phyloP scores from a whole-genome alignment of 2,329 filamentous ascomycete genomes.

The Akanthomyces lecanii region DNA sequence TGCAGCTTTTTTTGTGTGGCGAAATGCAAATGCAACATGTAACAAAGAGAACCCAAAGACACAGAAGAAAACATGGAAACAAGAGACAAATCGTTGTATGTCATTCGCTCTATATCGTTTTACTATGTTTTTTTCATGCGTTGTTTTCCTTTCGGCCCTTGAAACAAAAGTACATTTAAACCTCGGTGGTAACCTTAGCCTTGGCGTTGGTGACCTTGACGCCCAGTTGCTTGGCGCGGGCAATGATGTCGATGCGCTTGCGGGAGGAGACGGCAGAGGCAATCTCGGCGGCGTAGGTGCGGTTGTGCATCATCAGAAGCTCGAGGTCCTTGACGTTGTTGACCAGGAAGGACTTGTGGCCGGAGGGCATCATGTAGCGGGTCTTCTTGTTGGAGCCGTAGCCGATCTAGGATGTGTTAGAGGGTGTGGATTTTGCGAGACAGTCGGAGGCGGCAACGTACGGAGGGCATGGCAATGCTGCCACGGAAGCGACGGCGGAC shows the following conservation, averaged over 20 bases:
- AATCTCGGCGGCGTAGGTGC: conserved; percentile 98
- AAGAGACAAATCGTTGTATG: conserved; percentile 1
- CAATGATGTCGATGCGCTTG: conserved; percentile 97
- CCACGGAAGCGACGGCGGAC: conserved; percentile 97
- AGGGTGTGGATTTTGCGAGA: neutral
- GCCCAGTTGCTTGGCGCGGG: conserved; percentile 94
- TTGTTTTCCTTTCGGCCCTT: neutral
- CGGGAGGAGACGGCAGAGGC: conserved; percentile 95
- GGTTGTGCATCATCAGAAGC: conserved; percentile 99
- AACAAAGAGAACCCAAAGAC: neutral
- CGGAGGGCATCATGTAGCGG: conserved; percentile 95
- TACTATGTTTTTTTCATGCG: conserved; percentile 14
- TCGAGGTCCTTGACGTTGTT: conserved; percentile 95
- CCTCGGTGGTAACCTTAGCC: conserved; percentile 97
- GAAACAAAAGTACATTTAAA: conserved; percentile 44
- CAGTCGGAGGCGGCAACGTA: conserved; percentile 35
- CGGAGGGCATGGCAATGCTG: conserved; percentile 80
- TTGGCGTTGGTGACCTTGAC: conserved; percentile 99
- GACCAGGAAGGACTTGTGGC: conserved; percentile 99
- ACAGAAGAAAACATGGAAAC: neutral
- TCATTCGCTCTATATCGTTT: conserved; percentile 14
- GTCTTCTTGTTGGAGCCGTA: conserved; percentile 99
- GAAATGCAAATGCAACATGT: neutral
- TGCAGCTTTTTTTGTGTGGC: neutral
- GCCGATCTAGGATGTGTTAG: conserved; percentile 66